Evolutionary conservation across 768 basidiomycete genomes (phyloP), one percentile per base, ranked within the genome.

Genomic region (Suillus ampliporus): DNA sequence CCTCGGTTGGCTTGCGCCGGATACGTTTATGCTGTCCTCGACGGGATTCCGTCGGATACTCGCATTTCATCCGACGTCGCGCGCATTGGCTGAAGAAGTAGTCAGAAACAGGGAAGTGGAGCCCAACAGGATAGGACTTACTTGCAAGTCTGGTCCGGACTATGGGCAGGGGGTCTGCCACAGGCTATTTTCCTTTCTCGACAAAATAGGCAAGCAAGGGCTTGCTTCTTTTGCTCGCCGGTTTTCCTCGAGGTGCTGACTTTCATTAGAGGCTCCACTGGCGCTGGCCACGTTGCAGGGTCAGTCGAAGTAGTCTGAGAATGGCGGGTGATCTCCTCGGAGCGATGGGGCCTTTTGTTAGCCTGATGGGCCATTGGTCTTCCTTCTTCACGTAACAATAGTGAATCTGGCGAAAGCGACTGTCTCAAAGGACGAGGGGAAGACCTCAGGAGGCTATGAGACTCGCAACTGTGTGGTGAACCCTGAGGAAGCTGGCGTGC

Each of bases 151-250:
- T 71, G 73, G 58, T 80, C 78, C 60, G 70, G 67, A 64, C 64
- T 74, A 21, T 76, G 75, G 31, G 77, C 75, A 60, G 75, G 65
- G 17, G 81, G 81, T 17, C 80, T 72, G 35, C 82, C 82, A 65
- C 82, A 83, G 26, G 81, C 81, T 67, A 83, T 83, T 72, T 83
- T 83, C 64, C 82, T 72, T 72, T 82, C 80, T 62, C 82, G 74
- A 64, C 82, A 83, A 72, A 83, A 83, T 57, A 79, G 69, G 62
- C 82, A 83, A 61, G 80, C 80, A 60, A 83, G 74, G 60, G 78
- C 78, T 60, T 82, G 81, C 71, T 82, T 81, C 72, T 79, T 78
- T 71, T 80, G 75, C 38, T 75, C 74, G 23, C 76, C 74, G 50
- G 69, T 65, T 68, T 72, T 77, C 74, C 76, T 77, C 35, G 64